Percentiles rank a stretch among this genome's conserved stretches.
phyloP scores from a whole-genome alignment of 1,284 basidiomycete genomes.

The Leccinum ponderosum region DNA sequence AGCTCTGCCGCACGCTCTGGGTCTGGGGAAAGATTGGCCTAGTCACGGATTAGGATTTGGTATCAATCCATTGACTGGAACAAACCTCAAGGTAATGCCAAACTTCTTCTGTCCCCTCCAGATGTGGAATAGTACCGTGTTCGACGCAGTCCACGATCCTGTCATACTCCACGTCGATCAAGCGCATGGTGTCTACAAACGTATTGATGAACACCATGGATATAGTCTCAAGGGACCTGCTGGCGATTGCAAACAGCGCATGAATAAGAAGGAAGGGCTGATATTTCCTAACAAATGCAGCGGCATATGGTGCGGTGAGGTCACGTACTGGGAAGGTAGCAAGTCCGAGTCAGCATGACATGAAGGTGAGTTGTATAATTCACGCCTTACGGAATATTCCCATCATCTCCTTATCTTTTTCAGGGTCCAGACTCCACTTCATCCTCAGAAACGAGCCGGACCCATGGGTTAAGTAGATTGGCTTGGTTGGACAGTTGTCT shows the following conservation, averaged over 20 bases:
- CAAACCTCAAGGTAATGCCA: constrained; percentile 7
- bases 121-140: constrained; percentile 8
- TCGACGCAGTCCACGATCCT: constrained; percentile 7
- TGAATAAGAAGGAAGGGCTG: not conserved
- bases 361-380: not conserved
- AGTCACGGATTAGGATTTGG: not conserved
- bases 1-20: constrained; percentile 2
- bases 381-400: not conserved
- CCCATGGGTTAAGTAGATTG: not conserved
- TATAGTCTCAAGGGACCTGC: not conserved
- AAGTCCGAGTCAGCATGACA: not conserved
- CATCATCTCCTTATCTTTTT: not conserved
- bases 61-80: not conserved
- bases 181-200: constrained; percentile 1
- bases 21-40: not conserved
- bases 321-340: not conserved
- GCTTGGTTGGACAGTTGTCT: not conserved
- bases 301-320: not conserved
- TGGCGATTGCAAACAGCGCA: not conserved
- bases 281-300: not conserved
- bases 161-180: constrained; percentile 8
- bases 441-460: not conserved
- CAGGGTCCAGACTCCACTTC: not conserved
- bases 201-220: not conserved
- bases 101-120: constrained; percentile 7